Base-by-base conservation (phyloP, 1,139 yeast genomes). In the Wickerhamiella pararugosa region DNA sequence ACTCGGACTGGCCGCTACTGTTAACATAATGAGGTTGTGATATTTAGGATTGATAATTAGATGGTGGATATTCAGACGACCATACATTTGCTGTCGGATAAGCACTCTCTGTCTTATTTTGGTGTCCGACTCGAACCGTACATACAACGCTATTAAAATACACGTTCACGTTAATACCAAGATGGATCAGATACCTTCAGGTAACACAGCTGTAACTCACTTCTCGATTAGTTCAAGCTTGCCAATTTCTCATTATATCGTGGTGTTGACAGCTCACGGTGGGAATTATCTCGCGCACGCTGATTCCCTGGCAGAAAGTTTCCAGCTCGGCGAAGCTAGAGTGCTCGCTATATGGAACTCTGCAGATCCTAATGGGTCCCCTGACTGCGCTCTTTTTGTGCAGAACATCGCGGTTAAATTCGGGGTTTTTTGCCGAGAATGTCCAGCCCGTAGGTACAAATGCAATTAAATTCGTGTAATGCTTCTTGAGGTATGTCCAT, bases 321-420 rank as follows among this genome's bases (percentile, higher is more conserved):
- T 77, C 67, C 40, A 90, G 65, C 54, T 90, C 97, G 37, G 81
- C 64, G 54, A 76, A 87, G 41, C 94, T 82, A 9, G 95, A 84
- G 61, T 90, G 98, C 56, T 90, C 98, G 53, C 93, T 79, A 55
- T 90, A 90, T 0, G 97, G 97, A 0, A 87, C 70, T 31, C 74
- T 62, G 53, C 76, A 76, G 1, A 76, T 63, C 42, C 77, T 70
- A 47, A 64, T 51, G 31, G 38, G 33, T 7, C 49, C 54, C 5
- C 44, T 43, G 25, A 42, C 34, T 15, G 45, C 33, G 11, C 45
- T 40, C 38, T 47, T 40, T 33, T 40, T 44, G 30, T 53, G 51
- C 31, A 47, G 42, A 5, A 52, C 41, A 15, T 39, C 37, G 10
- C 21, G 25, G 25, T 21, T n/a, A 21, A 34, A 39, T 4, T 15